Percentiles rank a stretch among this genome's conserved stretches.
Evolutionary conservation across 352 stramenopile genomes (phyloP).

Genomic region (Hyaloperonospora arabidopsidis): DNA sequence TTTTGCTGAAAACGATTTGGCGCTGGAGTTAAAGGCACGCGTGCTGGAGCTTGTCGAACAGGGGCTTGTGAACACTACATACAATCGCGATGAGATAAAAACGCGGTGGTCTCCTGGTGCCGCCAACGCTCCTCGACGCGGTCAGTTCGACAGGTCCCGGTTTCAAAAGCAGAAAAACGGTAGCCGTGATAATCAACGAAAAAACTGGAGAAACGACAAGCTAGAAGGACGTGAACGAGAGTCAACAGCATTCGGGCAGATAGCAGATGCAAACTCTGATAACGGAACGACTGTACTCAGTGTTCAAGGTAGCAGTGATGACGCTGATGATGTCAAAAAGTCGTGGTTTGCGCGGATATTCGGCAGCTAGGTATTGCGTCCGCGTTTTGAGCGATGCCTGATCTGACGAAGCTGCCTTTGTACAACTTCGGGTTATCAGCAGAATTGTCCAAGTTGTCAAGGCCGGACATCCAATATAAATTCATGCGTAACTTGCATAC

Average conservation of each 20-base stretch:
- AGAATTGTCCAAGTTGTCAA: too few species aligned
- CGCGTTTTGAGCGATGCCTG: too few species aligned
- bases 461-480: too few species aligned
- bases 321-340: slow-evolving; percentile 1
- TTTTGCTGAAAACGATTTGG: slow-evolving; percentile 67
- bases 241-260: background rate
- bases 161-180: slow-evolving; percentile 8
- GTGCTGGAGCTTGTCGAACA: slow-evolving; percentile 67
- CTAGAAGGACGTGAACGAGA: background rate
- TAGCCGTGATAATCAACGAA: background rate
- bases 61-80: slow-evolving; percentile 70
- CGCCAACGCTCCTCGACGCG: slow-evolving; percentile 5
- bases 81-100: slow-evolving; percentile 49
- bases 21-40: slow-evolving; percentile 51
- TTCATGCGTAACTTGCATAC: too few species aligned
- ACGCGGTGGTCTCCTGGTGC: slow-evolving; percentile 26
- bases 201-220: slow-evolving; percentile 4
- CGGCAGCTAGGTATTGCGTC: slow-evolving; percentile 1
- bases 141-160: slow-evolving; percentile 7
- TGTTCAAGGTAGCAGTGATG: background rate
- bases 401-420: too few species aligned
- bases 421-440: too few species aligned
- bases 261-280: background rate
- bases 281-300: background rate
- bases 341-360: slow-evolving; percentile 14